Percentiles rank a stretch among this genome's conserved stretches.
phyloP scores from a whole-genome alignment of 305 asterid genomes.

The Andrographis paniculata region DNA sequence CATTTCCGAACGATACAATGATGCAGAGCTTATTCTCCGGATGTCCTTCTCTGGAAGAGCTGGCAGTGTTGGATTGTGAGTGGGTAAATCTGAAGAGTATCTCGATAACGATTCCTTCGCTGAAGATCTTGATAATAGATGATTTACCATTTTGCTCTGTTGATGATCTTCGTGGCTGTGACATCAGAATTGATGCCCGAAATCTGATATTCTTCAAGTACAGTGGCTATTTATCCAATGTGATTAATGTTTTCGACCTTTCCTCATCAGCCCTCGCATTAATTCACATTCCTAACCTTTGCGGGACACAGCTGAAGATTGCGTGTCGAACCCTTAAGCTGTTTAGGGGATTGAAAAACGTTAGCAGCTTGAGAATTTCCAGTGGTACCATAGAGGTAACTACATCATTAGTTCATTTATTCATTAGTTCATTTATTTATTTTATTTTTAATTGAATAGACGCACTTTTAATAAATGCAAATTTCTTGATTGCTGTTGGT shows the following conservation, averaged over 20 bases:
- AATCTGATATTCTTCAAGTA: conserved; percentile 30
- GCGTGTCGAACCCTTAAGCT: conserved; percentile 24
- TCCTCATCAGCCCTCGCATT: conserved; percentile 26
- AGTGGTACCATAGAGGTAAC: conserved; percentile 35
- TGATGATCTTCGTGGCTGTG: conserved; percentile 34
- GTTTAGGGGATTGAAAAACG: conserved; percentile 27
- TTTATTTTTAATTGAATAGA: neutral
- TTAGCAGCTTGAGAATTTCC: conserved; percentile 30
- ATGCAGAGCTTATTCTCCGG: conserved; percentile 38
- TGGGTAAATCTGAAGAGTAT: conserved; percentile 34
- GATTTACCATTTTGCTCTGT: conserved; percentile 34
- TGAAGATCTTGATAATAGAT: conserved; percentile 39
- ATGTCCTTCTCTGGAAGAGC: conserved; percentile 38
- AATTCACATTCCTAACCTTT: conserved; percentile 25
- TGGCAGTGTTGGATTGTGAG: conserved; percentile 44
- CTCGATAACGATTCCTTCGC: conserved; percentile 34
- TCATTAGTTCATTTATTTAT: neutral
- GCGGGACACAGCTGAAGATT: conserved; percentile 21
- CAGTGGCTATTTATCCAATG: conserved; percentile 37
- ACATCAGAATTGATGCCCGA: conserved; percentile 34
- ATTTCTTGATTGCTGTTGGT: neutral
- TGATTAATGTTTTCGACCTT: conserved; percentile 26
- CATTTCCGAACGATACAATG: conserved; percentile 33
- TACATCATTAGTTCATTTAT: neutral
- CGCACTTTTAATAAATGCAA: too few relatives aligned